Conservation (phyloP, 1,284 basidiomycete genomes). For the Cryptococcus sp. region DNA sequence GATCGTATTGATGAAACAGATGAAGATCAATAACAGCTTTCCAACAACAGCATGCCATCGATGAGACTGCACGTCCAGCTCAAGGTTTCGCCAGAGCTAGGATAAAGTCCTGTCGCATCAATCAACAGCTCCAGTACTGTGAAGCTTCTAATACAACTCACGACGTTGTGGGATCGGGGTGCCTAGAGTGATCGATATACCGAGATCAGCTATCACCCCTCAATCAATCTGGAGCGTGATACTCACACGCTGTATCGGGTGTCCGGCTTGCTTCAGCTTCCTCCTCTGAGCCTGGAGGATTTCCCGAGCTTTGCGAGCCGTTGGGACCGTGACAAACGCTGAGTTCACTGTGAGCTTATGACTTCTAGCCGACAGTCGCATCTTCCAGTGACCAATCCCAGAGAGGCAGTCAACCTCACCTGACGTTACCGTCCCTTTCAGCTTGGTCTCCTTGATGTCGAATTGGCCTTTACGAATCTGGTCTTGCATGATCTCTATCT, state of each 20-base stretch:
- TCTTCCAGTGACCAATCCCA: neutral
- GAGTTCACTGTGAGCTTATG: neutral
- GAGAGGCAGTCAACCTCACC: conserved; percentile 5
- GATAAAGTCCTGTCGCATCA: neutral
- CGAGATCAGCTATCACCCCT: neutral
- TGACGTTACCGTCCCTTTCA: conserved; percentile 15
- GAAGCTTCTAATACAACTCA: conserved; percentile 3
- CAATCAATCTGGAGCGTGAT: neutral
- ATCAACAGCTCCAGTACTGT: conserved; percentile 1
- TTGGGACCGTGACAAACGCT: conserved; percentile 35
- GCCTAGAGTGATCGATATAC: conserved; percentile 7
- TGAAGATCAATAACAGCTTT: conserved; percentile 21
- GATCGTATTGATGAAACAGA: conserved; percentile 36
- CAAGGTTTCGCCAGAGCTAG: conserved; percentile 40
- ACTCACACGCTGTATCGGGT: conserved; percentile 16
- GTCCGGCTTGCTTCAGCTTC: conserved; percentile 14
- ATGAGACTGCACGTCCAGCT: conserved; percentile 22
- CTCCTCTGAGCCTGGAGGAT: conserved; percentile 15
- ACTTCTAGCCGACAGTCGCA: neutral
- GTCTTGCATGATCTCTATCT: conserved; percentile 16
- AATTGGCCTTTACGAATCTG: conserved; percentile 14
- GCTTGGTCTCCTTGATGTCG: conserved; percentile 3
- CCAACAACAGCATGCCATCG: conserved; percentile 23
- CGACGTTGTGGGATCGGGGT: conserved; percentile 25
- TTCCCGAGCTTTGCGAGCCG: conserved; percentile 23